Conservation (phyloP, 2,329 filamentous ascomycete genomes). For the Colletotrichum lentis region DNA sequence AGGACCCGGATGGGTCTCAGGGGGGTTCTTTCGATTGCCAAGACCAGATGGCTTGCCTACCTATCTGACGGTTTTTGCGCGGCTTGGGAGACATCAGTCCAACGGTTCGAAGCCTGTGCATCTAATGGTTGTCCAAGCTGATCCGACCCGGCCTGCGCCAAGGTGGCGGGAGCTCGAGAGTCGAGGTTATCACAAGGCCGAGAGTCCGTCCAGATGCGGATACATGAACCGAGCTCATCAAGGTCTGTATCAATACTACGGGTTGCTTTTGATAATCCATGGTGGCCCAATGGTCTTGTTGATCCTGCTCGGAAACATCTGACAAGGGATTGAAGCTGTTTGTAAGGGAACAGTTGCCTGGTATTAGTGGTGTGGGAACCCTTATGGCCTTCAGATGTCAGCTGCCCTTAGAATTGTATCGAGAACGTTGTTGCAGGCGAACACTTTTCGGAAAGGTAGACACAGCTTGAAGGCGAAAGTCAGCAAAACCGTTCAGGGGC, state of each 20-base stretch:
- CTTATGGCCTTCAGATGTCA: neutral
- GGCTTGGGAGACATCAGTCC: neutral
- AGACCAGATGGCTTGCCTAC: neutral
- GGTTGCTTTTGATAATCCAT: neutral
- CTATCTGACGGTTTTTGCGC: neutral
- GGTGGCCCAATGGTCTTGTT: neutral
- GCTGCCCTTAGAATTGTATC: neutral
- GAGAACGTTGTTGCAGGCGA: neutral
- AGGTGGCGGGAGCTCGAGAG: conserved; percentile 1
- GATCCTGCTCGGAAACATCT: neutral
- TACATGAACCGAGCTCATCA: neutral
- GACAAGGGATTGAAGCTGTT: neutral
- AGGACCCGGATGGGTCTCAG: conserved; percentile 4
- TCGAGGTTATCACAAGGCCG: neutral
- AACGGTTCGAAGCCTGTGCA: neutral
- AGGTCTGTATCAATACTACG: neutral
- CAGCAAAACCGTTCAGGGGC: neutral
- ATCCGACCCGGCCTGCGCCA: neutral
- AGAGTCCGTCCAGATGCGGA: neutral
- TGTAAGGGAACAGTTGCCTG: neutral
- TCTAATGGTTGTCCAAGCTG: neutral
- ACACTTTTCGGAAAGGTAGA: neutral
- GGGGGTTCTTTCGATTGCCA: conserved; percentile 3
- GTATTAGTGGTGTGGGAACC: neutral
- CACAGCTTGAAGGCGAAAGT: neutral